phyloP scores from a whole-genome alignment of 345 rosid genomes.

The Clarkia xantiana region DNA sequence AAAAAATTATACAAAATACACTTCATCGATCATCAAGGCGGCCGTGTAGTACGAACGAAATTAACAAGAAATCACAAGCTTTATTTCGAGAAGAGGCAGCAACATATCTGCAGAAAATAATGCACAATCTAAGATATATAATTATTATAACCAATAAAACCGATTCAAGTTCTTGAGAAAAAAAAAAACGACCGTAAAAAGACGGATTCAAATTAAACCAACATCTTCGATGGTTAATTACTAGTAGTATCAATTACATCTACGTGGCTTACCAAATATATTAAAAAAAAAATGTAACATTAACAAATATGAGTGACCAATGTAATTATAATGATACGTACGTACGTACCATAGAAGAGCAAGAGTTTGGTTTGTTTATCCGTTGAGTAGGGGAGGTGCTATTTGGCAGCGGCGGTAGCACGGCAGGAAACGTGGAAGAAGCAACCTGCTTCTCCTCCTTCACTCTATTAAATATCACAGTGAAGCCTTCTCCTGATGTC shows the following conservation, averaged over 20 bases:
- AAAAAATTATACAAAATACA: too few species aligned
- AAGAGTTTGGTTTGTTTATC: neutral
- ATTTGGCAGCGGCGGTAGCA: neutral
- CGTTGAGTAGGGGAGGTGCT: neutral
- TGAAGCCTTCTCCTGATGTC: constrained; percentile 30
- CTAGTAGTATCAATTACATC: too few species aligned
- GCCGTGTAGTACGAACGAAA: neutral
- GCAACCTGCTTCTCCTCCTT: constrained; percentile 32
- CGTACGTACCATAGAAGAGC: constrained; percentile 5
- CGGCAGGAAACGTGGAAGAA: constrained; percentile 9
- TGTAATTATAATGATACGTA: too few species aligned
- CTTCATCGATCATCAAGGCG: too few species aligned
- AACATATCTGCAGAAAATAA: constrained; percentile 21
- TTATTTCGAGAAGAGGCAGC: constrained; percentile 13
- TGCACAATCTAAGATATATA: neutral
- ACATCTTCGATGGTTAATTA: too few species aligned
- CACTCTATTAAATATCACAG: constrained; percentile 30
- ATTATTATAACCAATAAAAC: neutral
- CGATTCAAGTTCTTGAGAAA: too few species aligned
- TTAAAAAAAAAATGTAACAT: too few species aligned
- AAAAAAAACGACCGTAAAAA: too few species aligned
- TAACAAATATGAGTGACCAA: too few species aligned
- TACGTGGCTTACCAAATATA: too few species aligned
- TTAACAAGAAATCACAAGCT: too few species aligned
- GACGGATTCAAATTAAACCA: too few species aligned